Percentiles rank a stretch among this genome's conserved stretches.
These are phyloP conservation scores for Xylariaceae sp. DNA, from an alignment of 2,329 filamentous ascomycete species.

Conservation along the genomic window DNA sequence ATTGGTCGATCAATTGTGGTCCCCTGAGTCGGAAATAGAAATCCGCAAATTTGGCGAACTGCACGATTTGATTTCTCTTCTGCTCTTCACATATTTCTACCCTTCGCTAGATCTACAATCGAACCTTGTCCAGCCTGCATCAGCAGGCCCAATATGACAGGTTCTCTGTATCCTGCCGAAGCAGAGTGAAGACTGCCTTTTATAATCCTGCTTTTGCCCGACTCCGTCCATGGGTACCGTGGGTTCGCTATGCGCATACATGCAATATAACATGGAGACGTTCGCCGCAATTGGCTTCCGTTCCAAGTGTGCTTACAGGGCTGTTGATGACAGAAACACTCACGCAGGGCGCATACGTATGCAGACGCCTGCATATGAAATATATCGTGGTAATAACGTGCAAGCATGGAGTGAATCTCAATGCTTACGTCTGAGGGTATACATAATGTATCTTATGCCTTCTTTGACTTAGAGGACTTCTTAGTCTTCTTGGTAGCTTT, in stretches of 20 bases:
- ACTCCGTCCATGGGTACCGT: constrained; percentile 40
- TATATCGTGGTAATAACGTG: too few species aligned
- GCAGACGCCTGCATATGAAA: too few species aligned
- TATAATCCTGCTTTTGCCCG: constrained; percentile 55
- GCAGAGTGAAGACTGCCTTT: constrained; percentile 52
- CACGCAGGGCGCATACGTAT: too few species aligned
- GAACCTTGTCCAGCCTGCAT: too few species aligned
- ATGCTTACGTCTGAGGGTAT: too few species aligned
- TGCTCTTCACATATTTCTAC: constrained; percentile 45
- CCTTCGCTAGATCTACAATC: constrained; percentile 33
- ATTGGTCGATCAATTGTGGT: too few species aligned
- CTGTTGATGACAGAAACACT: too few species aligned
- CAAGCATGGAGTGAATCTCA: too few species aligned
- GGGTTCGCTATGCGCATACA: constrained; percentile 63
- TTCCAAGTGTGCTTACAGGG: too few species aligned
- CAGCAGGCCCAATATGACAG: too few species aligned
- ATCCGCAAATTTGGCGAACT: not conserved
- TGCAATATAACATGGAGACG: too few species aligned
- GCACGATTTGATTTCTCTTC: constrained; percentile 8
- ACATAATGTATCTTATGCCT: not conserved
- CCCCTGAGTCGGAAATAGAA: not conserved
- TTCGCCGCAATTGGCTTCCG: too few species aligned
- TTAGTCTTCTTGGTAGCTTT: not conserved
- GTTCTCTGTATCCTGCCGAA: constrained; percentile 36
- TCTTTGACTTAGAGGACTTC: not conserved